Conservation (phyloP, 495 filamentous ascomycete species). For the Podospora conica region DNA sequence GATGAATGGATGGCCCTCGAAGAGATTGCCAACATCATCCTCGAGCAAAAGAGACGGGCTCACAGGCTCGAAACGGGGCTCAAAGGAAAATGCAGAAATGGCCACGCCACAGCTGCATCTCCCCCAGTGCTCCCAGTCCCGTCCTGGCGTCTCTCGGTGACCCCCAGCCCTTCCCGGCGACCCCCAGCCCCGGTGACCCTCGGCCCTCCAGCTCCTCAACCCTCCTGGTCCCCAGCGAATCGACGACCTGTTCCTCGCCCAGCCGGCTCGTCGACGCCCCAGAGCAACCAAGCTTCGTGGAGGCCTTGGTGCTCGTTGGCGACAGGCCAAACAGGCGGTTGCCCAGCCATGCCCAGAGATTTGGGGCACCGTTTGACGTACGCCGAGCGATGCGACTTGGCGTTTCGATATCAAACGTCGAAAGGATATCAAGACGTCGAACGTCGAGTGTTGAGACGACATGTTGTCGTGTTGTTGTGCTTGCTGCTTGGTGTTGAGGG, state of each 20-base stretch:
- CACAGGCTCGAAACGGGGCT: too few species aligned
- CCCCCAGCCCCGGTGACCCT: too few species aligned
- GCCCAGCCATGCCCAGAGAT: slow-evolving; percentile 19
- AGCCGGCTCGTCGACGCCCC: slow-evolving; percentile 9
- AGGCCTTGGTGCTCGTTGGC: slow-evolving; percentile 16
- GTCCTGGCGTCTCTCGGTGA: background rate
- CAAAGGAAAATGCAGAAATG: background rate
- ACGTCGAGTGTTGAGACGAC: background rate
- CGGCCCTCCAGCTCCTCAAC: background rate
- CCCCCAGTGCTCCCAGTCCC: background rate
- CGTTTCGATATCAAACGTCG: slow-evolving; percentile 1
- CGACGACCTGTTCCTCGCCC: background rate
- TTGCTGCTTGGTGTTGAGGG: background rate
- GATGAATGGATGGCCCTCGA: background rate
- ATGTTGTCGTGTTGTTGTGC: background rate
- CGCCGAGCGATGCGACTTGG: slow-evolving; percentile 11
- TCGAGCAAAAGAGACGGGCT: too few species aligned
- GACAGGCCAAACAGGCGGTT: slow-evolving; percentile 5
- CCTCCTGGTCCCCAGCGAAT: background rate
- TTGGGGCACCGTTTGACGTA: slow-evolving; percentile 4
- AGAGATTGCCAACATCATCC: background rate
- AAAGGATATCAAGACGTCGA: background rate
- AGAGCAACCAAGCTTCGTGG: slow-evolving; percentile 16
- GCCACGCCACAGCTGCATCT: background rate
- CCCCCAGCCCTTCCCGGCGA: background rate